Base-by-base conservation (phyloP, 805 yeast species). In the Yarrowia porcina region DNA sequence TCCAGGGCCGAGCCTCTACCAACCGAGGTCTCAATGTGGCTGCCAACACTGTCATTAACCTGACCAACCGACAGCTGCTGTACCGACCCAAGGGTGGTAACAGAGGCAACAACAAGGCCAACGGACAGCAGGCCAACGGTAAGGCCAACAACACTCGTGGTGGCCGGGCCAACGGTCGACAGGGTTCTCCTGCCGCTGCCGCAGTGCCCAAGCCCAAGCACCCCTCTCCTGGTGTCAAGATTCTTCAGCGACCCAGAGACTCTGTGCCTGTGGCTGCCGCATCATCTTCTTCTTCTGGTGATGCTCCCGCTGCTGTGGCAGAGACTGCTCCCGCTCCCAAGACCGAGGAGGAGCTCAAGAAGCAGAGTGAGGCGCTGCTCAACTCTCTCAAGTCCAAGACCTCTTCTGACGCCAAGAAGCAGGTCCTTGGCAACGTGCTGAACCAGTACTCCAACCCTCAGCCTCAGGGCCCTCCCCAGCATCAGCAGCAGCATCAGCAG, bases 11-110 rank as follows among this genome's bases (percentile, higher is more conserved):
- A 72, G 79, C 91, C 69, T 76, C 75, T 60, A 82, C 93, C 5
- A 88, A 85, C 69, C 85, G 99, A 70, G 99, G 98, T 18, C 75
- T 90, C 67, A 84, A 88, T 23, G 83, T 94, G 62, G 96, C 89
- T 66, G 85, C 96, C 0, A 84, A 93, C 0, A 80, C 89, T 62
- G 85, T 94, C 35, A 80, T 94, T 75, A 94, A 94, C 72, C 71
- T 93, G 56, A 80, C 93, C 4, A 76, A 83, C 69, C 82, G 82
- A 66, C 97, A 93, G 72, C 83, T 89, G 69, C 83, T 89, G 39
- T 89, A 81, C 72, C 92, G 88, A 68, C 83, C 91, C 3, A 83
- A 83, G 69, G 38, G 20, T 7, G 52, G 27, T 30, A 39, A 39
- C 28, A 18, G 32, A 1, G 52, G 17, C 1, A 12, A 9, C 25